Evolutionary conservation across 768 basidiomycete genomes (phyloP).

Genomic region (Neoboletus subvelutipes): DNA sequence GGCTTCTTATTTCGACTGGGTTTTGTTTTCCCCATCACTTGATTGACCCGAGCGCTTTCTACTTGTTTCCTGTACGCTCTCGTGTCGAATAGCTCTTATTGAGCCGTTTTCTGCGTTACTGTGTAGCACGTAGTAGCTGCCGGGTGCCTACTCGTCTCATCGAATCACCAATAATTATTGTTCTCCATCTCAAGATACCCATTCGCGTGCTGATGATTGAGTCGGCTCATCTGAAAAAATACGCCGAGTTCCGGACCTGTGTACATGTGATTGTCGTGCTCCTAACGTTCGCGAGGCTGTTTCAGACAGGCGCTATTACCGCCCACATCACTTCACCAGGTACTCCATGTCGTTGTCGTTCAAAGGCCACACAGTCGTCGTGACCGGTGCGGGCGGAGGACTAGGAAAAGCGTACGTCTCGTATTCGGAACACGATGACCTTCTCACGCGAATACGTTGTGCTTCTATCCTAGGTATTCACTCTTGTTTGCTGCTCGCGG

Average conservation of each 20-base stretch:
- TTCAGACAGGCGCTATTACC: neutral
- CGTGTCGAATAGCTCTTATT: constrained; percentile 24
- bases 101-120: constrained; percentile 32
- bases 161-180: constrained; percentile 28
- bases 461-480: constrained; percentile 62
- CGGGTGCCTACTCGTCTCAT: constrained; percentile 32
- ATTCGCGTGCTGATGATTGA: no score
- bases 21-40: constrained; percentile 13
- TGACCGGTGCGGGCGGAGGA: constrained; percentile 96
- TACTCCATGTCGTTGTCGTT: constrained; percentile 57
- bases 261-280: constrained; percentile 13
- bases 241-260: neutral
- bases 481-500: constrained; percentile 90
- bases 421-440: neutral
- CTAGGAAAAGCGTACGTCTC: constrained; percentile 81
- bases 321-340: neutral
- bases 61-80: constrained; percentile 32
- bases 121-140: constrained; percentile 35
- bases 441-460: neutral
- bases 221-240: no score
- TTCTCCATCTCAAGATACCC: neutral
- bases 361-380: constrained; percentile 86
- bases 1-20: constrained; percentile 29
- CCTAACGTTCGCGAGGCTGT: neutral
- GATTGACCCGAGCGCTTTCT: constrained; percentile 29